Conservation (phyloP, 139 green algal genomes). For the Diplosphaera chodatii region DNA sequence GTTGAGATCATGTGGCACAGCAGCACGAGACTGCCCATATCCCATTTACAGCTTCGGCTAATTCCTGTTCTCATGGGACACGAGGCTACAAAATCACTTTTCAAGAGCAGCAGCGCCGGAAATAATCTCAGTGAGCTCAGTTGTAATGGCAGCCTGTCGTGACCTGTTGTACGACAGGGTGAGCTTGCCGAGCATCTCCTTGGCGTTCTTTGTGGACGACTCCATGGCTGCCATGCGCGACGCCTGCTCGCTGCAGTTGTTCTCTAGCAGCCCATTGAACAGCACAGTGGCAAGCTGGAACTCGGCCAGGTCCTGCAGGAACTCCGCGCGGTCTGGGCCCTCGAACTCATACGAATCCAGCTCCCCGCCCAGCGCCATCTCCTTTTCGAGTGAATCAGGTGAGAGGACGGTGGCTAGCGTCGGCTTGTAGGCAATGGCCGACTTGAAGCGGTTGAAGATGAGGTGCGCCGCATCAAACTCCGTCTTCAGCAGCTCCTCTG, state of each 20-base stretch:
- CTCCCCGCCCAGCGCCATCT: constrained; percentile 60
- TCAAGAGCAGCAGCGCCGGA: constrained; percentile 78
- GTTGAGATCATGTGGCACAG: too few relatives aligned
- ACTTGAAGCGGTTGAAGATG: constrained; percentile 93
- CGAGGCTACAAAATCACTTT: too few relatives aligned
- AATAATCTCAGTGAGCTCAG: constrained; percentile 98
- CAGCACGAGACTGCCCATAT: too few relatives aligned
- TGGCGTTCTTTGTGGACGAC: constrained; percentile 92
- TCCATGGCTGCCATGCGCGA: constrained; percentile 98
- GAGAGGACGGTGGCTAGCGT: constrained; percentile 89
- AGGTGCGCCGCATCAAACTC: constrained; percentile 73
- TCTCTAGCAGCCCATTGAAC: constrained; percentile 95
- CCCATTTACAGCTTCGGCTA: too few relatives aligned
- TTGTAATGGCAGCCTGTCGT: constrained; percentile 92
- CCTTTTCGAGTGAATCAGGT: constrained; percentile 72
- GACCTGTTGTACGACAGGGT: constrained; percentile 94
- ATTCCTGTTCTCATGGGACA: too few relatives aligned
- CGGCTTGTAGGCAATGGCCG: constrained; percentile 89
- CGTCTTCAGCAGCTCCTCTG: constrained; percentile 87
- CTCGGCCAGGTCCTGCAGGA: constrained; percentile 89
- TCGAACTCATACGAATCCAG: constrained; percentile 96
- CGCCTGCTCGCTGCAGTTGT: constrained; percentile 91
- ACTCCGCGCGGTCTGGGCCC: constrained; percentile 75
- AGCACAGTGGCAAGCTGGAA: constrained; percentile 90
- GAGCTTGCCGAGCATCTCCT: constrained; percentile 92